Evolutionary conservation across 78 protist genomes (phyloP).

Genomic region (Dictyostelium intermedium): DNA sequence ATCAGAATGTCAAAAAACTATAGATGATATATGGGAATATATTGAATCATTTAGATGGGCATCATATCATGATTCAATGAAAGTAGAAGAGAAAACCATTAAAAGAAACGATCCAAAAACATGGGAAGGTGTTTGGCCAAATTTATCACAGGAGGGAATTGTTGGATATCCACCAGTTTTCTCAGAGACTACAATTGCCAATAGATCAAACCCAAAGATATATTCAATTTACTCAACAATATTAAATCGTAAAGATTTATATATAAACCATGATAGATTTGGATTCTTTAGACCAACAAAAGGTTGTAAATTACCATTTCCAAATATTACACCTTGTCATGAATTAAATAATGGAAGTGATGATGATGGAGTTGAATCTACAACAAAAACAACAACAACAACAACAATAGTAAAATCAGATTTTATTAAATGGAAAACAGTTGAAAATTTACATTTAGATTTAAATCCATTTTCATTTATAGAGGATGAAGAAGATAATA

Average conservation of each 20-base stretch:
- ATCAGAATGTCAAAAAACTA: conserved; percentile 49
- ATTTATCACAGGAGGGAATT: conserved; percentile 9
- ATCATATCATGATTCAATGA: background rate
- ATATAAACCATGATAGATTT: conserved; percentile 79
- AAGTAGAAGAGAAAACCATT: background rate
- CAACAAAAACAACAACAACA: background rate
- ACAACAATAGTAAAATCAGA: background rate
- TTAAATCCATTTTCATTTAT: conserved; percentile 53
- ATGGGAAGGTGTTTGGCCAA: conserved; percentile 44
- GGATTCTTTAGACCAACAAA: conserved; percentile 72
- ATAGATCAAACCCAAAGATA: conserved; percentile 44
- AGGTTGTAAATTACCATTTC: background rate
- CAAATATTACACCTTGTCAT: conserved; percentile 38
- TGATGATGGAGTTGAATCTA: too few relatives aligned
- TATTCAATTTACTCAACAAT: conserved; percentile 10
- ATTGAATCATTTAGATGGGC: conserved; percentile 22
- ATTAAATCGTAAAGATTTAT: conserved; percentile 37
- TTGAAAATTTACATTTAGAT: conserved; percentile 50
- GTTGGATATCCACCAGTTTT: conserved; percentile 45
- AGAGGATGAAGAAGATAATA: conserved; percentile 8
- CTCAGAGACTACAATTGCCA: background rate
- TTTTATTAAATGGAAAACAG: conserved; percentile 11
- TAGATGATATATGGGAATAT: conserved; percentile 70
- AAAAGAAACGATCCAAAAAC: conserved; percentile 51
- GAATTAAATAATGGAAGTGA: background rate